phyloP scores from a whole-genome alignment of 2,329 filamentous ascomycete species.

The Colletotrichum lini region DNA sequence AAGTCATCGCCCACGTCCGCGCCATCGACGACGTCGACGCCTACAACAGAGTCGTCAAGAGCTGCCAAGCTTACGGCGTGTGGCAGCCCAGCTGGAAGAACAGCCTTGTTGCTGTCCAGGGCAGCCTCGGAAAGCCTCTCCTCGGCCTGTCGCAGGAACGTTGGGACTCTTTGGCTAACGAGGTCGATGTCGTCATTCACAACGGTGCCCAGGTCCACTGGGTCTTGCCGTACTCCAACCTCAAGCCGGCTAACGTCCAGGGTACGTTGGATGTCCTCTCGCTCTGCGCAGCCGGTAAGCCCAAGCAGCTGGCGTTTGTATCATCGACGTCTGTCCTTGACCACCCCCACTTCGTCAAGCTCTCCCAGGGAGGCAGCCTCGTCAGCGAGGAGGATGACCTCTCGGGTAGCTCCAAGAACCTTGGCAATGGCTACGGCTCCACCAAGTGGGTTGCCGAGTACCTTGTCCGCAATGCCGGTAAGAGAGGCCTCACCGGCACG shows the following conservation, averaged over 20 bases:
- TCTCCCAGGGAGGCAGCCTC: slow-evolving; percentile 78
- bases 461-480: slow-evolving; percentile 83
- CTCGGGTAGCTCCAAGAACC: slow-evolving; percentile 79
- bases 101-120: slow-evolving; percentile 77
- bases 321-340: slow-evolving; percentile 88
- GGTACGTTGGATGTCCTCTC: slow-evolving; percentile 82
- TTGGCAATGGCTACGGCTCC: slow-evolving; percentile 92
- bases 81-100: slow-evolving; percentile 80
- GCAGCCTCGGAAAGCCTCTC: slow-evolving; percentile 79
- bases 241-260: slow-evolving; percentile 83
- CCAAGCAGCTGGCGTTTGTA: slow-evolving; percentile 87
- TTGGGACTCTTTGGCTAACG: slow-evolving; percentile 61
- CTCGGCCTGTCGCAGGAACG: slow-evolving; percentile 78
- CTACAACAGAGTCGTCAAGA: slow-evolving; percentile 13
- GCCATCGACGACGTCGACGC: slow-evolving; percentile 16
- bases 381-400: slow-evolving; percentile 80
- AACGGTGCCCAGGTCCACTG: slow-evolving; percentile 89
- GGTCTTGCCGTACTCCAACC: slow-evolving; percentile 82
- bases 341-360: slow-evolving; percentile 82
- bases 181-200: slow-evolving; percentile 82
- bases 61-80: slow-evolving; percentile 72
- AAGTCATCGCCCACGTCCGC: slow-evolving; percentile 32
- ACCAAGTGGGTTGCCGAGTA: slow-evolving; percentile 83
- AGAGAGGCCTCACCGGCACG: slow-evolving; percentile 80
- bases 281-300: slow-evolving; percentile 82